These are phyloP conservation scores for Senecio squalidus DNA, from an alignment of 140 eudicot genomes.

Conservation along the genomic window DNA sequence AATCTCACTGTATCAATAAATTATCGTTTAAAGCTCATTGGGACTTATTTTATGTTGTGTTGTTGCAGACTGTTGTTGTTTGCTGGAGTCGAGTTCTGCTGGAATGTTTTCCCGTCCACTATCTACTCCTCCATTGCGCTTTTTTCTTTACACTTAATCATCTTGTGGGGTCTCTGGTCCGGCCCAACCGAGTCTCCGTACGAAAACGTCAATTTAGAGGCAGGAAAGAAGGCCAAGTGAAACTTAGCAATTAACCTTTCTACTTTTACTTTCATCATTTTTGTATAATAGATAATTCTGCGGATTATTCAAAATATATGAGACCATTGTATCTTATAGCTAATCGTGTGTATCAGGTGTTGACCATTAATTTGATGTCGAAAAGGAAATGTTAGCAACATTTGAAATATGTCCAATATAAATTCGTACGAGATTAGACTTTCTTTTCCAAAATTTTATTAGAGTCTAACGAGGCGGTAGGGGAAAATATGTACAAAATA, in stretches of 20 bases:
- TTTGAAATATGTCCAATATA: no score
- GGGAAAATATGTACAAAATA: no score
- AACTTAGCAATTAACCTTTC: not conserved
- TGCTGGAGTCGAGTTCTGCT: slow-evolving; percentile 65
- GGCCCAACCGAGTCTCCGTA: slow-evolving; percentile 55
- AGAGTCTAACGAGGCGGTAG: no score
- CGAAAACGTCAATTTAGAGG: slow-evolving; percentile 14
- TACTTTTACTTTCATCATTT: not conserved
- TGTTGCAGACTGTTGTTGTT: slow-evolving; percentile 64
- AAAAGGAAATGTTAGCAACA: no score
- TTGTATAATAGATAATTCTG: not conserved
- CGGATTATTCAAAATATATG: not conserved
- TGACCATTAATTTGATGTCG: not conserved
- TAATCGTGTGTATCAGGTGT: not conserved
- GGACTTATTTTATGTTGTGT: not conserved
- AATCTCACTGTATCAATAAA: not conserved
- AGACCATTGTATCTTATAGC: not conserved
- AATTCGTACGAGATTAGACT: no score
- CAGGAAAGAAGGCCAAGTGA: slow-evolving; percentile 33
- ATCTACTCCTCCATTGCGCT: slow-evolving; percentile 55
- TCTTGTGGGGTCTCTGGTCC: slow-evolving; percentile 68
- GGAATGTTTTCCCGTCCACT: slow-evolving; percentile 83
- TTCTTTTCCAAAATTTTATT: no score
- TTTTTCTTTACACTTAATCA: slow-evolving; percentile 48
- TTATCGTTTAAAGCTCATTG: not conserved